These are phyloP conservation scores for Phytophthora parvispora DNA, from an alignment of 352 stramenopile species.

Conservation along the genomic window DNA sequence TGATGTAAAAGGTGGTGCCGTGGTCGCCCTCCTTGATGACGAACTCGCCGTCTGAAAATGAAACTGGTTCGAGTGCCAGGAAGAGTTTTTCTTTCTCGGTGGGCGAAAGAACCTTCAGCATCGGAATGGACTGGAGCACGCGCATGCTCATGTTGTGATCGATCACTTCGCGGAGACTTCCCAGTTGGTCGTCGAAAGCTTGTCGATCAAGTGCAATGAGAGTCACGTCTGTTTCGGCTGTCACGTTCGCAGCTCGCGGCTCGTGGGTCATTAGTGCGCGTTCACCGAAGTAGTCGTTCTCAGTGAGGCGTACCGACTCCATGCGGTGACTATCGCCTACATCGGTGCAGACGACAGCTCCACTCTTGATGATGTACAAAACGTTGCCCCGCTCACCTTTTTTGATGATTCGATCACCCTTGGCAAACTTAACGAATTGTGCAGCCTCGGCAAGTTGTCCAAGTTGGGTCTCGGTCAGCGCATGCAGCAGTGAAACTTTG, in stretches of 20 bases:
- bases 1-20: constrained; percentile 85
- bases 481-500: constrained; percentile 64
- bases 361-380: constrained; percentile 90
- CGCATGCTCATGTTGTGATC: constrained; percentile 90
- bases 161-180: constrained; percentile 93
- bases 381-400: constrained; percentile 86
- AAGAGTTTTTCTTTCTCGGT: constrained; percentile 79
- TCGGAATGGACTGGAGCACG: constrained; percentile 76
- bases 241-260: constrained; percentile 91
- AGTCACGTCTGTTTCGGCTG: constrained; percentile 73
- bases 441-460: constrained; percentile 69
- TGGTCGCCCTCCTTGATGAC: constrained; percentile 79
- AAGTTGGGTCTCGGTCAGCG: constrained; percentile 69
- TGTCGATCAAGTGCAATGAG: constrained; percentile 92
- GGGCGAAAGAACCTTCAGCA: constrained; percentile 74
- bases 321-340: constrained; percentile 52
- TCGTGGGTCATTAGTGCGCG: constrained; percentile 92
- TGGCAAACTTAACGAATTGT: constrained; percentile 73
- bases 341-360: constrained; percentile 70
- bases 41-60: constrained; percentile 64
- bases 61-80: constrained; percentile 51
- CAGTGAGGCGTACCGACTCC: constrained; percentile 47
- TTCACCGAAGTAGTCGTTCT: constrained; percentile 96
- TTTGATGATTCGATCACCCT: constrained; percentile 84
- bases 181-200: constrained; percentile 95